Base-by-base conservation (phyloP, 768 basidiomycete genomes). In the Naganishia vaughanmartiniae region DNA sequence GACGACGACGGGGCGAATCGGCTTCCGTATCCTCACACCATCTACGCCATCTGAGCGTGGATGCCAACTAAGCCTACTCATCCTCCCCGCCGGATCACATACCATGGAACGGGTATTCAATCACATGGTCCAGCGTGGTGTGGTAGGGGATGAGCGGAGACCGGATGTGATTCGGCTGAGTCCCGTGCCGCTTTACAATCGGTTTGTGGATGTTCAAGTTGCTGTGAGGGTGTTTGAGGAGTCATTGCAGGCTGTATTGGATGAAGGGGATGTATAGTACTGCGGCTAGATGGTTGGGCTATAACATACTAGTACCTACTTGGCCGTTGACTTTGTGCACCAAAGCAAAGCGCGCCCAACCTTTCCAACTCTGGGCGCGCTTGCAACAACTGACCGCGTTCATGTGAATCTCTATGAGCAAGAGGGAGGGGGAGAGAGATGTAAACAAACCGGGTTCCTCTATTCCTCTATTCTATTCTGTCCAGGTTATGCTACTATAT, bases 1-100 rank as follows among this genome's bases (percentile, higher is more conserved):
- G 54, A 57, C 60, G 26, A 57, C 66, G 30, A 36, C 48, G n/a
- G 65, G 77, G 26, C 83, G 82, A 39, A 81, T 82, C 19, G 85
- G 86, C 4, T 96, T 98, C 83, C 92, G 91, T n/a, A 92, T 98
- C 74, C 89, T 98, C 76, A 98, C 95, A 1, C 95, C 96, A 1
- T 80, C 76, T 54, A 84, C 87, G 65, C 83, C 87, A 30, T 84
- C 84, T 24, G 84, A 85, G 70, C 86, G 95, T 66, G 94, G 94
- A 2, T 88, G 90, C 42, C 93, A 98, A 80, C 84, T 99, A 21
- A 96, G 93, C 28, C 83, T 98, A 36, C 82, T 92, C 34, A 90
- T 94, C 82, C 81, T 92, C 33, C 67, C 82, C 34, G 86, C 84
- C 66, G 76, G 71, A 31, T 83, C 85, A 17, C 85, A 83, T 36